A percentile compares a stretch with the other conserved stretches of the same genome.
phyloP scores from a whole-genome alignment of 2,329 filamentous ascomycete species.

The Beauveria varroae region DNA sequence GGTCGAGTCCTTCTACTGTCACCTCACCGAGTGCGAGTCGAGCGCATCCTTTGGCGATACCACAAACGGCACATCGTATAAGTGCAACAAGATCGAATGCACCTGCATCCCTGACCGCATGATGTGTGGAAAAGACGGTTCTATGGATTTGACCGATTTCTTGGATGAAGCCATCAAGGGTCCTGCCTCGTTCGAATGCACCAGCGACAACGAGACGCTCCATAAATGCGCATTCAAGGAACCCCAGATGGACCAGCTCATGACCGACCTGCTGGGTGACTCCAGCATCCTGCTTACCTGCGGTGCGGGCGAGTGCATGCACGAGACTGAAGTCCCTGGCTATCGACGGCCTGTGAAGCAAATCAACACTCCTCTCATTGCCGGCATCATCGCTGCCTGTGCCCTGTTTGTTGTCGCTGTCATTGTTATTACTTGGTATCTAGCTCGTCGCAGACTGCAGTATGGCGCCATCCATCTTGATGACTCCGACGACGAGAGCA shows the following conservation, averaged over 20 bases:
- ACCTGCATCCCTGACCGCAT: conserved; percentile 85
- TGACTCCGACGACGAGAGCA: conserved; percentile 80
- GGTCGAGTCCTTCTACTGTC: conserved; percentile 92
- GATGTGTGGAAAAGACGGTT: conserved; percentile 86
- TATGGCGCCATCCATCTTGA: conserved; percentile 75
- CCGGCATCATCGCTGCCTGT: conserved; percentile 80
- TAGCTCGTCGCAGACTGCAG: conserved; percentile 64
- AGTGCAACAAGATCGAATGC: conserved; percentile 78
- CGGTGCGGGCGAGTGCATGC: conserved; percentile 82
- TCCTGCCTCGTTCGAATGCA: conserved; percentile 76
- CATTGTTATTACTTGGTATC: conserved; percentile 78
- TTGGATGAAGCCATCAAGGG: conserved; percentile 75
- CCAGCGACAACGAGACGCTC: conserved; percentile 52
- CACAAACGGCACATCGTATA: conserved; percentile 76
- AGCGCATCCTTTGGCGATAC: conserved; percentile 58
- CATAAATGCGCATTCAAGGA: conserved; percentile 79
- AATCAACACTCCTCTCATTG: conserved; percentile 63
- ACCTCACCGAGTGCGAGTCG: conserved; percentile 73
- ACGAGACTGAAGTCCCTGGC: conserved; percentile 86
- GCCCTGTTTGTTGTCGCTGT: conserved; percentile 84
- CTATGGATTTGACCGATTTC: conserved; percentile 88
- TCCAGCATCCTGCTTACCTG: conserved; percentile 79
- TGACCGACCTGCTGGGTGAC: conserved; percentile 84
- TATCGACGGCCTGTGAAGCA: conserved; percentile 51
- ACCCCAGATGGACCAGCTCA: conserved; percentile 85